phyloP scores from a whole-genome alignment of 805 yeast species.

The Huiozyma sinensis region DNA sequence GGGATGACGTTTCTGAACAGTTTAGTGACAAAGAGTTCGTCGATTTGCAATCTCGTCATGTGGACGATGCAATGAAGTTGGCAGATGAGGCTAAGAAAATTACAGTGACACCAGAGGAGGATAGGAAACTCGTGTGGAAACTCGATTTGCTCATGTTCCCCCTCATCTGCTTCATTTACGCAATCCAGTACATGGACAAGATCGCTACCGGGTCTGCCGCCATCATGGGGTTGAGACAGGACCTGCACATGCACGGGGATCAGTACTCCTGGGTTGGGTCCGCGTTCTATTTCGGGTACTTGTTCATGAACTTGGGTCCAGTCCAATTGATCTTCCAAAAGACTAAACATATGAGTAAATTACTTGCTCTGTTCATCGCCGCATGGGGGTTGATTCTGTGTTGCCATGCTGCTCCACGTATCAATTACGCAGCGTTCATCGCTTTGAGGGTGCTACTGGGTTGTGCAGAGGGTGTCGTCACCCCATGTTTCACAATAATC shows the following conservation, averaged over 20 bases:
- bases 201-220: slow-evolving; percentile 41
- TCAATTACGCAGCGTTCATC: slow-evolving; percentile 35
- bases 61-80: slow-evolving; percentile 37
- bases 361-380: slow-evolving; percentile 38
- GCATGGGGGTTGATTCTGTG: slow-evolving; percentile 51
- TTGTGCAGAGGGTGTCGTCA: slow-evolving; percentile 40
- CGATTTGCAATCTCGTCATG: no score
- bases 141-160: slow-evolving; percentile 44
- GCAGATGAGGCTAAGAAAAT: slow-evolving; percentile 30
- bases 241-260: slow-evolving; percentile 33
- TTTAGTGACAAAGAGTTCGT: no score
- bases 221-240: slow-evolving; percentile 39
- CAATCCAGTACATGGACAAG: slow-evolving; percentile 53
- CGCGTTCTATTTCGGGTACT: slow-evolving; percentile 54
- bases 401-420: slow-evolving; percentile 37
- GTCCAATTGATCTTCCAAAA: slow-evolving; percentile 33
- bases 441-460: slow-evolving; percentile 42
- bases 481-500: slow-evolving; percentile 47
- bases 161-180: slow-evolving; percentile 37
- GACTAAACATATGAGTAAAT: slow-evolving; percentile 42
- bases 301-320: slow-evolving; percentile 39
- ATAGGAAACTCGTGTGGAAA: slow-evolving; percentile 33
- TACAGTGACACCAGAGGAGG: slow-evolving; percentile 25
- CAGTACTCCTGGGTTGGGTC: slow-evolving; percentile 47
- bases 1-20: no score